phyloP scores from a whole-genome alignment of 306 rosid genomes.

The Phaseolus lunatus region DNA sequence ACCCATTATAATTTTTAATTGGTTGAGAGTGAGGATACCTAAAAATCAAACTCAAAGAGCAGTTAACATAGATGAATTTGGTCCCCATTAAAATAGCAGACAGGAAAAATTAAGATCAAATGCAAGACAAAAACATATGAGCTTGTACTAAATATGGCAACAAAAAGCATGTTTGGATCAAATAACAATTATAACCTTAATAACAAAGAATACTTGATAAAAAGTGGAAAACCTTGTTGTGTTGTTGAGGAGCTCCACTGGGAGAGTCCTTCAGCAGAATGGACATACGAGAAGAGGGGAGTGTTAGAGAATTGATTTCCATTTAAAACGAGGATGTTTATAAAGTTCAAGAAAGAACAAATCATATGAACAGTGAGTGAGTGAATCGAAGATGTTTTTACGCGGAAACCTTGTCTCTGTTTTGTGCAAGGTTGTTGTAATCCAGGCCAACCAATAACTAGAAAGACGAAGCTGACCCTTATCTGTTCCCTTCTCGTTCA shows the following conservation, averaged over 20 bases:
- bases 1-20: too few species aligned
- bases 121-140: not conserved
- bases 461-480: too few species aligned
- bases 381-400: not conserved
- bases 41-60: not conserved
- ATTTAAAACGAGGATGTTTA: not conserved
- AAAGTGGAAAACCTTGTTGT: conserved; percentile 45
- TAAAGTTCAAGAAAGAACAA: not conserved
- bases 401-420: not conserved
- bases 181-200: too few species aligned
- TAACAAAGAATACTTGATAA: not conserved
- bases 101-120: not conserved
- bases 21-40: not conserved
- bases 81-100: not conserved
- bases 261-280: conserved; percentile 2
- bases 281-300: not conserved
- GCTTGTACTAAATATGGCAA: not conserved
- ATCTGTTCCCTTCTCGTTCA: too few species aligned
- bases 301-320: conserved; percentile 45
- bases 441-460: not conserved
- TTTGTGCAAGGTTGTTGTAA: not conserved
- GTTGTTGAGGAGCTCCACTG: conserved; percentile 37
- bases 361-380: not conserved
- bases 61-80: not conserved
- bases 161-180: not conserved